Conservation (phyloP, 1,139 yeast species). For the Kodamaea sp. region DNA sequence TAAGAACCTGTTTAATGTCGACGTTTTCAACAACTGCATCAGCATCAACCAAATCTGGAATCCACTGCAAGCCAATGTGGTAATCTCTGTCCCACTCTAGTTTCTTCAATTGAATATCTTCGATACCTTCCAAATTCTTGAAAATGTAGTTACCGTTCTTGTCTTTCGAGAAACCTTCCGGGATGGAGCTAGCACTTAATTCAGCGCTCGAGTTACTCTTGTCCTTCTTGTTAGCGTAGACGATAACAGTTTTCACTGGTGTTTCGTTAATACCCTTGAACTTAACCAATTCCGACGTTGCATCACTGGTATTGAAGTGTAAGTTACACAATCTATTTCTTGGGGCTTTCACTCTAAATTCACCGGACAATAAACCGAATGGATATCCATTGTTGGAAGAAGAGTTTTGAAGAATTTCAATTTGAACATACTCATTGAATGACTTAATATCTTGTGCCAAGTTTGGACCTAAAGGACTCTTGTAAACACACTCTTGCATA, state of each 20-base stretch:
- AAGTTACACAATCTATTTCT: conserved; percentile 64
- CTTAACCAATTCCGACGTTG: conserved; percentile 27
- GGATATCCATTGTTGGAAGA: conserved; percentile 45
- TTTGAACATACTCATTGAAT: conserved; percentile 41
- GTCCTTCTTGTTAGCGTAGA: conserved; percentile 36
- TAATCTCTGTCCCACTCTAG: conserved; percentile 56
- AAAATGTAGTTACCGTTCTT: conserved; percentile 49
- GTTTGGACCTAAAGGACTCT: conserved; percentile 49
- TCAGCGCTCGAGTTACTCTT: conserved; percentile 7
- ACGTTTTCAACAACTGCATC: conserved; percentile 28
- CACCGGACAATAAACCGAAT: conserved; percentile 66
- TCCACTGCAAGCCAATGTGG: conserved; percentile 72
- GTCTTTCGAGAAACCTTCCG: conserved; percentile 52
- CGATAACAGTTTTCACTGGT: conserved; percentile 60
- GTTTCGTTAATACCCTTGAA: conserved; percentile 26
- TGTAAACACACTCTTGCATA: conserved; percentile 50
- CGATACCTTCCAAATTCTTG: conserved; percentile 59
- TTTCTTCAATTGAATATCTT: conserved; percentile 59
- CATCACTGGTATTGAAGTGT: conserved; percentile 44
- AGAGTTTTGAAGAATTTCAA: conserved; percentile 50
- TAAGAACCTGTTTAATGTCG: conserved; percentile 26
- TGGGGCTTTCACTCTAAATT: conserved; percentile 53
- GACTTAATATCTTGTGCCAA: conserved; percentile 38
- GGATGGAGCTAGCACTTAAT: conserved; percentile 21
- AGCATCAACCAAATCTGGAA: conserved; percentile 58